These are phyloP conservation scores for Helicostylum pulchrum DNA, from an alignment of 192 early-diverging fungal species.

Conservation along the genomic window DNA sequence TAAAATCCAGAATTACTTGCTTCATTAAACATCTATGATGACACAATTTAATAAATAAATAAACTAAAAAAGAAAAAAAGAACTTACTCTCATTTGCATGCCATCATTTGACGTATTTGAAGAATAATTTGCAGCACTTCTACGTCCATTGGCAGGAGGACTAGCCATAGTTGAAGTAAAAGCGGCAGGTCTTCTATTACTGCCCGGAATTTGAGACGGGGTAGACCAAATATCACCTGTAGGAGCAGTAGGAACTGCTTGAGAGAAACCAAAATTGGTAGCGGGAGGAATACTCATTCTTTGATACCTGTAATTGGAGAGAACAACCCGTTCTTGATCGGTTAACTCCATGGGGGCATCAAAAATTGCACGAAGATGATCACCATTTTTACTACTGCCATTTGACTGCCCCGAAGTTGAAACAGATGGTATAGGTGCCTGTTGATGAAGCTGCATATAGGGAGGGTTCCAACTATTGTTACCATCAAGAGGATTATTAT, in stretches of 20 bases:
- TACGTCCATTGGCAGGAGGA: not conserved
- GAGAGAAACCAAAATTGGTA: not conserved
- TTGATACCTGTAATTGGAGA: constrained; percentile 11
- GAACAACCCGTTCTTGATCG: constrained; percentile 4
- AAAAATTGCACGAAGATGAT: constrained; percentile 6
- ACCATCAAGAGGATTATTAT: not conserved
- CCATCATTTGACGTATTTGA: not conserved
- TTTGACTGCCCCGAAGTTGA: not conserved
- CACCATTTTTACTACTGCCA: not conserved
- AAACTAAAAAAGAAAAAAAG: not conserved
- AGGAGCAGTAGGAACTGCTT: not conserved
- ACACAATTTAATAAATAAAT: not conserved
- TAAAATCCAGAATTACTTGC: constrained; percentile 4
- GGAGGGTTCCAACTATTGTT: not conserved
- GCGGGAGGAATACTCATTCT: constrained; percentile 1
- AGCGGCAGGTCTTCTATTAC: not conserved
- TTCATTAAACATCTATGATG: constrained; percentile 4
- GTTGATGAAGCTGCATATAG: not conserved
- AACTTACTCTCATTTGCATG: too few relatives aligned
- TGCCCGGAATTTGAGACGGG: not conserved
- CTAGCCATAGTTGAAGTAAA: not conserved
- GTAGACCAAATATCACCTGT: constrained; percentile 13
- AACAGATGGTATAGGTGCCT: not conserved
- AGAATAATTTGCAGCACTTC: not conserved
- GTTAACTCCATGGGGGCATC: constrained; percentile 4